A percentile compares a stretch with the other conserved stretches of the same genome.
Evolutionary conservation across 495 filamentous ascomycete genomes (phyloP).

Genomic region (Paragyromitra xinjiangensis): DNA sequence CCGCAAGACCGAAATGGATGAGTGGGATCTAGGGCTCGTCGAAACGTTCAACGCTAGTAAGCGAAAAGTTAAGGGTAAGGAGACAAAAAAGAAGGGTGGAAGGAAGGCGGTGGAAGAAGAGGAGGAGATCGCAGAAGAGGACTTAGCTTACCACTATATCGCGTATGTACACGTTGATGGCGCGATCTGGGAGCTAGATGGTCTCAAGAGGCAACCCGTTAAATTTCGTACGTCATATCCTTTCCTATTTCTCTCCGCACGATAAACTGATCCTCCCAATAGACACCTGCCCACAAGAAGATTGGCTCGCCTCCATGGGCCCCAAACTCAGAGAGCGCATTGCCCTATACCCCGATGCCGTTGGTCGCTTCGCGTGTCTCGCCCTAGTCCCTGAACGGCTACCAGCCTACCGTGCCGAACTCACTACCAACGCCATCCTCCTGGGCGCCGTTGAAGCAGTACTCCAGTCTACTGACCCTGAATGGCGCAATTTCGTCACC

Average conservation of each 20-base stretch:
- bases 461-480: constrained; percentile 29
- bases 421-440: constrained; percentile 39
- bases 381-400: constrained; percentile 55
- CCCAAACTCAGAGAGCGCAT: constrained; percentile 48
- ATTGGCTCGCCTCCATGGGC: constrained; percentile 46
- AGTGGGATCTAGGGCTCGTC: constrained; percentile 74
- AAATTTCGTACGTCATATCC: constrained; percentile 67
- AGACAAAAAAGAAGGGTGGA: constrained; percentile 42
- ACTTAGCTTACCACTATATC: constrained; percentile 80
- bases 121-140: constrained; percentile 58
- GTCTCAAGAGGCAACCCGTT: constrained; percentile 76
- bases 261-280: background rate
- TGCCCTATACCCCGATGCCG: constrained; percentile 44
- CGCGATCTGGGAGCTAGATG: constrained; percentile 89
- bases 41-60: constrained; percentile 60
- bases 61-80: constrained; percentile 58
- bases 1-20: constrained; percentile 79
- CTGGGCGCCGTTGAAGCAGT: constrained; percentile 39
- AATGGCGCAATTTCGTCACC: constrained; percentile 43
- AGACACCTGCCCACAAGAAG: constrained; percentile 40
- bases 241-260: background rate
- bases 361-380: constrained; percentile 54
- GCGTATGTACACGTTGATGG: constrained; percentile 82
- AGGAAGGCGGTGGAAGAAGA: constrained; percentile 45
- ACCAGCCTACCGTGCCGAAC: constrained; percentile 34